phyloP scores from a whole-genome alignment of 768 basidiomycete species.

The Pleurotus platypus region DNA sequence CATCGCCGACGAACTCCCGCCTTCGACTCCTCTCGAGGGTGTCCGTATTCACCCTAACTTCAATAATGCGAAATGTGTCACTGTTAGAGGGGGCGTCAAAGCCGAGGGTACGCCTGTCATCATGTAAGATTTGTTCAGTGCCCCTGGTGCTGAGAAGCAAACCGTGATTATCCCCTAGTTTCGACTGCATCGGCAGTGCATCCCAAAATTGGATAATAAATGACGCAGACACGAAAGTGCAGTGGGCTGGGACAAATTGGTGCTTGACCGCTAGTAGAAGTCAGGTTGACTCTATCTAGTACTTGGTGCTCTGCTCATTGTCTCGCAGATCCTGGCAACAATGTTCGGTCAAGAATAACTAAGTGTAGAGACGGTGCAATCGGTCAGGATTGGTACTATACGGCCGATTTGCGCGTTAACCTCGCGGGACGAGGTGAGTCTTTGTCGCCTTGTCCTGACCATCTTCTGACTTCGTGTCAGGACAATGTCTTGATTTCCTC shows the following conservation, averaged over 20 bases:
- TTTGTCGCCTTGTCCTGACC: neutral
- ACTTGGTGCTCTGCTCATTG: neutral
- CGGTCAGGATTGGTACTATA: neutral
- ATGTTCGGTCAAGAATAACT: neutral
- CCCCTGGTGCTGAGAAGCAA: too few species aligned
- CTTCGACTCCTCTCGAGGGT: too few species aligned
- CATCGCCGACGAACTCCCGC: too few species aligned
- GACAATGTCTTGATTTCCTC: too few species aligned
- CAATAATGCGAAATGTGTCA: too few species aligned
- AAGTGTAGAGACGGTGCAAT: neutral
- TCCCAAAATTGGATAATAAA: constrained; percentile 27
- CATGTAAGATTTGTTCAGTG: too few species aligned
- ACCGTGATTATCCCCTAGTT: constrained; percentile 12
- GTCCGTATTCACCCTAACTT: too few species aligned
- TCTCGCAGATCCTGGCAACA: neutral
- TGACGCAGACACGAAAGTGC: constrained; percentile 17
- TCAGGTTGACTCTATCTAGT: neutral
- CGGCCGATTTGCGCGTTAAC: neutral
- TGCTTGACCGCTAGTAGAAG: constrained; percentile 10
- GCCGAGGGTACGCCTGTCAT: too few species aligned
- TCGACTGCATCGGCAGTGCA: constrained; percentile 28
- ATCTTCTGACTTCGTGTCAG: too few species aligned
- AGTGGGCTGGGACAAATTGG: constrained; percentile 22
- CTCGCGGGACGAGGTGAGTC: neutral
- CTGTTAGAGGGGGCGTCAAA: too few species aligned